Evolutionary conservation across 495 filamentous ascomycete species (phyloP), one percentile per base, ranked within the genome.

Genomic region (Cercophora newfieldiana): DNA sequence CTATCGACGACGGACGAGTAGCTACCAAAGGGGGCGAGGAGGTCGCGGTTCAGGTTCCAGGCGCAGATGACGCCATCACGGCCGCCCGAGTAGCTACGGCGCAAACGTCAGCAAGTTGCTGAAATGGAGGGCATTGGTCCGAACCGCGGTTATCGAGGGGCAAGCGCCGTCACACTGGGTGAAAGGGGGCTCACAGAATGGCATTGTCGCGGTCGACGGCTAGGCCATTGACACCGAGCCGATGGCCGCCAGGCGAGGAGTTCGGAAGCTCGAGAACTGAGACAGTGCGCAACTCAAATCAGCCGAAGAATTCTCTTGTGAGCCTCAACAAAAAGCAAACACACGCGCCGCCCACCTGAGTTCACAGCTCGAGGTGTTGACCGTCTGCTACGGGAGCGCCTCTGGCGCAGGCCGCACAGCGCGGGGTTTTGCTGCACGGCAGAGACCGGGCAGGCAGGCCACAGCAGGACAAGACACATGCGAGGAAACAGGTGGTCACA

Each of bases 11-110:
- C 73, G 59, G 74, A 71, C 28, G 77, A 72, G 56, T 72, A 67
- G 58, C 49, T 54, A 51, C 67, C 65, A 44, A 16, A 44, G 10
- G 79, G 71, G 44, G 87, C 81, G 61, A 88, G 79, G 37, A 66
- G 55, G 10, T 71, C 61, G 31, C 33, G 67, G 67, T 91, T 87
- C 21, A 97, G 80, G 74, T 97, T 87, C 95, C 95, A 99, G 65
- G 94, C 93, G 77, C 95, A 99, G 67, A 99, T 89, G 55, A 96
- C 90, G 59, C 95, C 95, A 80, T 98, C 95, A 75, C 95, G 89
- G 66, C 95, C 95, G 61, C 92, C 95, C 25, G 95, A 97, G 77
- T 98, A 99, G 65, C 94, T 97, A 69, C 53, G 53, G n/a, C 25
- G 31, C 18, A n/a, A 12, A 33, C 3, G 49, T 33, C 33, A 61